Conservation (phyloP, 2,329 filamentous ascomycete species). For the Penicillium glabrum region DNA sequence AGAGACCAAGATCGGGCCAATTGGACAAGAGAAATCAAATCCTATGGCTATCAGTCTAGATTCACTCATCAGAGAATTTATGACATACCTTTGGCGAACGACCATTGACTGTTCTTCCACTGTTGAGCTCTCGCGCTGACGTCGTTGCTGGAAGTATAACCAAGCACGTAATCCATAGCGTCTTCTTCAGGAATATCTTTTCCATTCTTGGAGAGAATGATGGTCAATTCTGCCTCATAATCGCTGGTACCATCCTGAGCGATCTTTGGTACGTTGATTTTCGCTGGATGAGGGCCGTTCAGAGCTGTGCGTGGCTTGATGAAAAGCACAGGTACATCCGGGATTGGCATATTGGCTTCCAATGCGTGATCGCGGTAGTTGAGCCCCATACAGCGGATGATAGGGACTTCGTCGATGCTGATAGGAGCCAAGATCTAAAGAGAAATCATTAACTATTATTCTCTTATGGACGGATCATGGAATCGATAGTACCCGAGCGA, state of each 20-base stretch:
- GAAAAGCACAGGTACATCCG: not conserved
- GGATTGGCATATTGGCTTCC: not conserved
- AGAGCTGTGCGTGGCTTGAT: not conserved
- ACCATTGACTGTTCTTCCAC: not conserved
- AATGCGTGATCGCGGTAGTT: not conserved
- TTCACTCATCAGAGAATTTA: not conserved
- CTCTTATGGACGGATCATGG: not conserved
- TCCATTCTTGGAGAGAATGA: not conserved
- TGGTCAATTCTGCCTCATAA: not conserved
- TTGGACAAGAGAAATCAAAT: not conserved
- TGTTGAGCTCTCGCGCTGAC: not conserved
- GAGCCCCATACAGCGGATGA: not conserved
- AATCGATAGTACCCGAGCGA: not conserved
- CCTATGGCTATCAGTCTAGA: not conserved
- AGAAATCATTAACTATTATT: not conserved
- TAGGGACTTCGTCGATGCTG: not conserved
- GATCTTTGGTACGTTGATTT: not conserved
- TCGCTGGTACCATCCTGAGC: not conserved
- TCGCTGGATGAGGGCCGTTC: not conserved
- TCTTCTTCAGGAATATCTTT: not conserved
- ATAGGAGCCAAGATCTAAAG: not conserved
- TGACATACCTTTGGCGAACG: not conserved
- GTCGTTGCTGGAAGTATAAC: not conserved
- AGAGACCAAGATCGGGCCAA: not conserved
- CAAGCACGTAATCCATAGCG: not conserved